A percentile compares a stretch with the other conserved stretches of the same genome.
Evolutionary conservation across 441 rosid species (phyloP).

Genomic region (Erodium moschatum): DNA sequence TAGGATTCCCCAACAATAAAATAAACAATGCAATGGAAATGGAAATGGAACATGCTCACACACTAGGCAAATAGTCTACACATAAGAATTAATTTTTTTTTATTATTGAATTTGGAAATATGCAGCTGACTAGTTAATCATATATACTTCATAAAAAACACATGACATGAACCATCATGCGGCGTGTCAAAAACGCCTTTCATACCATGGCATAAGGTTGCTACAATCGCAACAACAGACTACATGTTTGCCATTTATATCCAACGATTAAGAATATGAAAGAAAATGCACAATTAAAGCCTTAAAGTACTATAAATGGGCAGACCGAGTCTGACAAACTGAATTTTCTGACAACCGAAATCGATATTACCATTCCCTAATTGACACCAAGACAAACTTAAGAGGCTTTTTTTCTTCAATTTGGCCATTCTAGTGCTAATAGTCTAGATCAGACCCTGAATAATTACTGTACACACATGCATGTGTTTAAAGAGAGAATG

Average conservation of each 20-base stretch:
- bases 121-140: background rate
- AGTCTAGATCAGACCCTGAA: background rate
- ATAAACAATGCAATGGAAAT: slow-evolving; percentile 24
- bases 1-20: slow-evolving; percentile 30
- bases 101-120: background rate
- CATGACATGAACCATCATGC: too few species aligned
- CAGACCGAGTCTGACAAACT: background rate
- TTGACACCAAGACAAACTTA: background rate
- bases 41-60: background rate
- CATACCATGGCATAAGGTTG: too few species aligned
- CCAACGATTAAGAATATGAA: too few species aligned
- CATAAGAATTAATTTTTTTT: background rate
- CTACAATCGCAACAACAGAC: background rate
- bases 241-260: background rate
- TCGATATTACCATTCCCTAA: background rate
- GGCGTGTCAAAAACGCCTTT: too few species aligned
- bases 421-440: background rate
- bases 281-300: background rate
- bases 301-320: background rate
- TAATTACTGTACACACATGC: background rate
- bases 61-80: background rate
- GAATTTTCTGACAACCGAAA: background rate
- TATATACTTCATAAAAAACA: background rate
- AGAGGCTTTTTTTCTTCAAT: background rate
- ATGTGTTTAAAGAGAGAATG: background rate